These are phyloP conservation scores for Abrus precatorius DNA, from an alignment of 306 rosid species.

Conservation along the genomic window DNA sequence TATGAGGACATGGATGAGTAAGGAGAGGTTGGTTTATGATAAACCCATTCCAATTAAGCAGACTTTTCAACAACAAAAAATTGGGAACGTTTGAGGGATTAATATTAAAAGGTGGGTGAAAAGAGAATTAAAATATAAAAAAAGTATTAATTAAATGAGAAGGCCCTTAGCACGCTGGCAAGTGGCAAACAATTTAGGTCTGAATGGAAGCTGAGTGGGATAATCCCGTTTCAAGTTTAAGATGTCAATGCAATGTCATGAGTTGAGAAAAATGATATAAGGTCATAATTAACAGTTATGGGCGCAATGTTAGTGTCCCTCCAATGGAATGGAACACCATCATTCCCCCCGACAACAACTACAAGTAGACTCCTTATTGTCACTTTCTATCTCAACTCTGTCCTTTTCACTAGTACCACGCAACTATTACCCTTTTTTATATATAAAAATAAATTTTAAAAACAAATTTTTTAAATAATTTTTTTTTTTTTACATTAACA, in stretches of 20 bases:
- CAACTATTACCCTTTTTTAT: neutral
- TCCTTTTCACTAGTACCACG: neutral
- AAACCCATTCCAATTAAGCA: too few species aligned
- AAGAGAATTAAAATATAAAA: too few species aligned
- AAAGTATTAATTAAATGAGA: too few species aligned
- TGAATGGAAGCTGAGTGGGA: constrained; percentile 33
- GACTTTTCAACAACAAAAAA: too few species aligned
- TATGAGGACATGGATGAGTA: too few species aligned
- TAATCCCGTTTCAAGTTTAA: neutral
- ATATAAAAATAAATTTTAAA: too few species aligned
- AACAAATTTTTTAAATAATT: too few species aligned
- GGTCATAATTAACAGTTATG: constrained; percentile 48
- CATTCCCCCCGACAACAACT: constrained; percentile 42
- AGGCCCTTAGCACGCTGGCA: neutral
- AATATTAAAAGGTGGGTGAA: neutral
- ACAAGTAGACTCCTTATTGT: constrained; percentile 21
- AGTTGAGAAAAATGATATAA: constrained; percentile 15
- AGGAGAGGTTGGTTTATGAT: too few species aligned
- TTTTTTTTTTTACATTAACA: too few species aligned
- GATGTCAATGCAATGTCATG: neutral
- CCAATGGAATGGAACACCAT: constrained; percentile 40
- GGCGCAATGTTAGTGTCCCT: constrained; percentile 51
- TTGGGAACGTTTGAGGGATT: too few species aligned
- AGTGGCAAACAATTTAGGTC: constrained; percentile 25
- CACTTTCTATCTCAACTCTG: neutral